These are phyloP conservation scores for Suillus subluteus DNA, from an alignment of 768 basidiomycete genomes.

Conservation along the genomic window DNA sequence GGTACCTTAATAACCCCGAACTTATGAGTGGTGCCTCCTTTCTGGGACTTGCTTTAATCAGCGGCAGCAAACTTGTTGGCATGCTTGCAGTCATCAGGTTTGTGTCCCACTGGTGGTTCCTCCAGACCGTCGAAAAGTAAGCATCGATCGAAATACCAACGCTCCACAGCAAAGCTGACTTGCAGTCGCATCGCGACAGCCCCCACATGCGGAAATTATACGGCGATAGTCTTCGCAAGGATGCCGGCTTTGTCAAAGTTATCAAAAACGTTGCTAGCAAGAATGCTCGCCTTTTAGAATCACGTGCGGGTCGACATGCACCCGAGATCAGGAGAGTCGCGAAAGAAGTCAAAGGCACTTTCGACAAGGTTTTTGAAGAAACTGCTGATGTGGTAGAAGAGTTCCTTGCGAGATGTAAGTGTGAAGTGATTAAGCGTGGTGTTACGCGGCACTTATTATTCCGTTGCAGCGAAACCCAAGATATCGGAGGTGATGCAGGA, in stretches of 20 bases:
- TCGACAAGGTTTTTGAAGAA: constrained; percentile 95
- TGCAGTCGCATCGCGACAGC: constrained; percentile 42
- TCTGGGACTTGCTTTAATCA: constrained; percentile 91
- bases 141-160: constrained; percentile 29
- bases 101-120: constrained; percentile 95
- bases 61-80: constrained; percentile 90
- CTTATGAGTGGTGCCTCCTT: constrained; percentile 95
- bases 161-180: constrained; percentile 8
- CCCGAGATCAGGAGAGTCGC: constrained; percentile 85
- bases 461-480: constrained; percentile 72
- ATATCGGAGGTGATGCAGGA: constrained; percentile 92
- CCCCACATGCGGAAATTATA: constrained; percentile 99
- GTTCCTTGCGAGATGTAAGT: constrained; percentile 87
- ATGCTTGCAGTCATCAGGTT: constrained; percentile 83
- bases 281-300: constrained; percentile 77
- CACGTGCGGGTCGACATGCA: constrained; percentile 77
- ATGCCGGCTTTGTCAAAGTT: constrained; percentile 98
- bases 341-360: constrained; percentile 89
- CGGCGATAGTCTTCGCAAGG: constrained; percentile 90
- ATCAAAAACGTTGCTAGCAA: constrained; percentile 90
- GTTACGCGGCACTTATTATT: constrained; percentile 11
- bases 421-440: neutral
- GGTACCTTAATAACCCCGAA: constrained; percentile 94
- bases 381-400: constrained; percentile 93
- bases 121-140: constrained; percentile 88